Evolutionary conservation across 106 monocot species (phyloP).

Genomic region (Allium fistulosum): DNA sequence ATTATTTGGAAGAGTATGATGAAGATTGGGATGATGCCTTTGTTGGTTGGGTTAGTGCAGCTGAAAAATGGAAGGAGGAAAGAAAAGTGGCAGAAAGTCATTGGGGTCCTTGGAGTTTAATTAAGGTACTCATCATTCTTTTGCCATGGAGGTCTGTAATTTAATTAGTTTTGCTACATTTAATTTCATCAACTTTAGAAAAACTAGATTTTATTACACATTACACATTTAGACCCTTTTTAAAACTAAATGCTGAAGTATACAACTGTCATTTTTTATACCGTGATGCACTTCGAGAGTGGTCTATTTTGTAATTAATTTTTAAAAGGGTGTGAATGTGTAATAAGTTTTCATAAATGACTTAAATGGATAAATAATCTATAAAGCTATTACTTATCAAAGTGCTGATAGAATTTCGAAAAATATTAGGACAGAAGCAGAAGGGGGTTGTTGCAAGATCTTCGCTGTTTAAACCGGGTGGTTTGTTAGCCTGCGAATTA

Average conservation of each 20-base stretch:
- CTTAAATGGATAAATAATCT: too few species aligned
- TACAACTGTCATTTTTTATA: too few species aligned
- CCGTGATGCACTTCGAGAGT: too few species aligned
- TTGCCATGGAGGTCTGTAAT: not conserved
- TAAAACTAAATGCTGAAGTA: too few species aligned
- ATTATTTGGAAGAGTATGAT: slow-evolving; percentile 50
- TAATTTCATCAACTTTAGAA: too few species aligned
- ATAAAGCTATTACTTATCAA: slow-evolving; percentile 3
- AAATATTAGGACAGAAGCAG: slow-evolving; percentile 82
- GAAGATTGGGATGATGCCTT: slow-evolving; percentile 76
- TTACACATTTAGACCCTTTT: too few species aligned
- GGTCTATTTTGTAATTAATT: too few species aligned
- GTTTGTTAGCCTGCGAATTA: slow-evolving; percentile 72
- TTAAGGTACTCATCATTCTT: slow-evolving; percentile 45
- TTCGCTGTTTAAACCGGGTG: slow-evolving; percentile 73
- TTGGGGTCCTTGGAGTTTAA: slow-evolving; percentile 66
- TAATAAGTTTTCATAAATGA: too few species aligned
- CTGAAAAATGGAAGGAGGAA: slow-evolving; percentile 47
- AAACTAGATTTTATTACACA: too few species aligned
- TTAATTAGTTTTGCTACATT: too few species aligned
- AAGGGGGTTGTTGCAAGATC: slow-evolving; percentile 77
- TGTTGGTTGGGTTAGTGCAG: slow-evolving; percentile 55
- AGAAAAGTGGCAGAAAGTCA: slow-evolving; percentile 25
- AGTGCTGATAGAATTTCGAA: slow-evolving; percentile 53
- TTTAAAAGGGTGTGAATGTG: too few species aligned